Conservation (phyloP, 2,329 filamentous ascomycete species). For the Cordyceps militaris region DNA sequence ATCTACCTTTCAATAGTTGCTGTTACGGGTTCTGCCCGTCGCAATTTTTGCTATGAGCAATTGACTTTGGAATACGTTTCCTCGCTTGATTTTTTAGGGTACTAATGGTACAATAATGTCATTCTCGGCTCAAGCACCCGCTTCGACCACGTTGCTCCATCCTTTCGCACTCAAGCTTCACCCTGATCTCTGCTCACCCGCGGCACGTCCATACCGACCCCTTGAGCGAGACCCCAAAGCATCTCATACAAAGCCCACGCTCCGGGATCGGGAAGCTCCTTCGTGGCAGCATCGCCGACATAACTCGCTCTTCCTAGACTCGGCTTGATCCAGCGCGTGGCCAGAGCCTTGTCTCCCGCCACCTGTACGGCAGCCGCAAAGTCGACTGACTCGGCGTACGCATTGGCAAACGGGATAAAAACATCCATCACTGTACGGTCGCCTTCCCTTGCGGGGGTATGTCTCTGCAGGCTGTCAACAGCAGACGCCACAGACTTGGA, state of each 20-base stretch:
- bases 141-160: neutral
- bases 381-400: constrained; percentile 42
- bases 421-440: constrained; percentile 53
- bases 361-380: constrained; percentile 52
- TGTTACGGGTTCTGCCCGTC: no score
- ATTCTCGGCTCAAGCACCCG: no score
- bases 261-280: constrained; percentile 59
- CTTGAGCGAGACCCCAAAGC: neutral
- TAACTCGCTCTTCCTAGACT: constrained; percentile 62
- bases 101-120: no score
- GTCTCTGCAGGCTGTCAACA: constrained; percentile 38
- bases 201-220: neutral
- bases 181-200: neutral
- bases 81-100: no score
- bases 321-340: constrained; percentile 29
- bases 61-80: no score
- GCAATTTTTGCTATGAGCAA: no score
- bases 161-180: neutral
- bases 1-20: no score
- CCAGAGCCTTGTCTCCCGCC: constrained; percentile 56
- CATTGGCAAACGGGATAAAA: constrained; percentile 45
- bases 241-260: constrained; percentile 42
- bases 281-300: constrained; percentile 44
- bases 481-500: constrained; percentile 34
- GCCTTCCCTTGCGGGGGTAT: constrained; percentile 48